Evolutionary conservation across 73 alveolate species (phyloP).

Genomic region (Paramecium sonneborni): DNA sequence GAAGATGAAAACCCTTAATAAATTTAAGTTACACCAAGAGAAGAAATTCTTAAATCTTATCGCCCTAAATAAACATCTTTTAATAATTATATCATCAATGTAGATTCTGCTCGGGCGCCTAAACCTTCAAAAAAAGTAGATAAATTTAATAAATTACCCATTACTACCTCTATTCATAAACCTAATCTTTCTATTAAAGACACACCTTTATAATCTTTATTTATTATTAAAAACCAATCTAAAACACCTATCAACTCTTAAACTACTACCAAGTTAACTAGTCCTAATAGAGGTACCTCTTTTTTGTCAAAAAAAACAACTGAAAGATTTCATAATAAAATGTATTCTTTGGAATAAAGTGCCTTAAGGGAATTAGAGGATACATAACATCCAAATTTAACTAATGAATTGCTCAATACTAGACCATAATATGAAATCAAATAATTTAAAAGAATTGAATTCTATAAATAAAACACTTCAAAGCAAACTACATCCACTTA

Average conservation of each 20-base stretch:
- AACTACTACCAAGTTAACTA: background rate
- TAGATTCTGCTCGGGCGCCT: background rate
- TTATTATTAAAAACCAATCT: background rate
- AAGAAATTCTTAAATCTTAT: background rate
- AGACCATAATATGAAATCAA: background rate
- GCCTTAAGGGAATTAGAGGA: background rate
- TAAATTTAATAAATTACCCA: background rate
- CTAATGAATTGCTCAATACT: background rate
- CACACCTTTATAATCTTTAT: background rate
- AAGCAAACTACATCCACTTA: background rate
- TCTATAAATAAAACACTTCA: background rate
- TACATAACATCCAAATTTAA: background rate
- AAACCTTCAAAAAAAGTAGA: background rate
- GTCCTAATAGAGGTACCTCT: background rate
- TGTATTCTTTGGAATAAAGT: background rate
- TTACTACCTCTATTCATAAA: background rate
- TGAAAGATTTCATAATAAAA: background rate
- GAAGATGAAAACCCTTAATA: background rate
- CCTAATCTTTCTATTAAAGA: background rate
- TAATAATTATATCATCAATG: background rate
- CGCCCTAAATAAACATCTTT: background rate
- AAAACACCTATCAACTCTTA: background rate
- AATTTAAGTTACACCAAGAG: background rate
- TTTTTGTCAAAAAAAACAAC: background rate
- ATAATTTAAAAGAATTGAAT: background rate